These are phyloP conservation scores for Trypanosoma platydactyli DNA, from an alignment of 208 protist genomes.

Conservation along the genomic window DNA sequence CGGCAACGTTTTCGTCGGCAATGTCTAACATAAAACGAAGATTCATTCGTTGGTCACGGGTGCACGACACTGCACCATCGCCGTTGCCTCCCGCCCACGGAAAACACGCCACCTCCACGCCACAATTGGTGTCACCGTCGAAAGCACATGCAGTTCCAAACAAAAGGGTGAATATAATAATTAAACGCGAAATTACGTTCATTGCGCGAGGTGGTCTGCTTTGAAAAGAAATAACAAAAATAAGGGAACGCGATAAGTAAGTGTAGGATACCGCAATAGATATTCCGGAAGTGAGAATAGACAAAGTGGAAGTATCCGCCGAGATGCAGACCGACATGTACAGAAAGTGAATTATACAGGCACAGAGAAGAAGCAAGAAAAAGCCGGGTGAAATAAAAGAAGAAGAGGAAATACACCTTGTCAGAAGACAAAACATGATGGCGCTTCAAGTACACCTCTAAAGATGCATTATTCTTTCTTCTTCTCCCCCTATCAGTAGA, in stretches of 20 bases:
- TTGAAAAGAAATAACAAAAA: slow-evolving; percentile 22
- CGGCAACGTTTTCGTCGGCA: slow-evolving; percentile 36
- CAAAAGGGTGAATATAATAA: background rate
- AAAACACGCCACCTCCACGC: slow-evolving; percentile 28
- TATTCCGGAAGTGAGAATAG: slow-evolving; percentile 10
- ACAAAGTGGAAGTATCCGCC: slow-evolving; percentile 4
- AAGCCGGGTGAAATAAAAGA: slow-evolving; percentile 1
- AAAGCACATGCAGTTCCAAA: background rate
- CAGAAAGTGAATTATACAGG: slow-evolving; percentile 16
- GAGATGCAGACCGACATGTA: slow-evolving; percentile 2
- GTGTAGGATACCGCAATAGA: slow-evolving; percentile 5
- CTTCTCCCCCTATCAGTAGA: too few species aligned
- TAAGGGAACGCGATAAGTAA: slow-evolving; percentile 6
- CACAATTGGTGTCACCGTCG: slow-evolving; percentile 28
- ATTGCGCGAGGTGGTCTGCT: background rate
- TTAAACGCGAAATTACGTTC: background rate
- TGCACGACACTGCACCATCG: slow-evolving; percentile 26
- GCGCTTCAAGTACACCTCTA: background rate
- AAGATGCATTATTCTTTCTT: background rate
- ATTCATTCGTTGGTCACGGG: slow-evolving; percentile 45
- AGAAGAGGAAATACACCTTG: slow-evolving; percentile 1
- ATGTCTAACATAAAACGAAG: slow-evolving; percentile 76
- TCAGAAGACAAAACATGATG: too few species aligned
- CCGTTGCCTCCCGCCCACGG: slow-evolving; percentile 11
- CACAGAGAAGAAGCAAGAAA: background rate